Evolutionary conservation across 305 asterid species (phyloP).

Genomic region (Rubia tinctorum): DNA sequence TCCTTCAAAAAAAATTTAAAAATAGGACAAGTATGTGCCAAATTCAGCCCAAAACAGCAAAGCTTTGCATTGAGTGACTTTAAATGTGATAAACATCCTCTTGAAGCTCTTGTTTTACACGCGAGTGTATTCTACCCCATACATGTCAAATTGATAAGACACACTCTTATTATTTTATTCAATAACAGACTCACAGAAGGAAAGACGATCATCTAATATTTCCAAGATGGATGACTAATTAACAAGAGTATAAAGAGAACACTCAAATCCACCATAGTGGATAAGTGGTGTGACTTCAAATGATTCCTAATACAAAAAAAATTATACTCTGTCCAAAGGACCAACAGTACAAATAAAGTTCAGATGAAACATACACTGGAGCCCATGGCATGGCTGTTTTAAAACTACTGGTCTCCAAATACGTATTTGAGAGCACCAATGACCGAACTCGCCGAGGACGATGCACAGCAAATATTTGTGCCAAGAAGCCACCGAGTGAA

Average conservation of each 20-base stretch:
- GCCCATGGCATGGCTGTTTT: slow-evolving; percentile 97
- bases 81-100: neutral
- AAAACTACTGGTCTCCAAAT: slow-evolving; percentile 82
- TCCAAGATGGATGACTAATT: neutral
- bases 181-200: neutral
- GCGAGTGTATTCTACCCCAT: neutral
- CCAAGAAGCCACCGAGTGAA: slow-evolving; percentile 97
- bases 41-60: neutral
- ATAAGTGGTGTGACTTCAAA: neutral
- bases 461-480: slow-evolving; percentile 94
- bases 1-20: neutral
- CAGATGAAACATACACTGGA: slow-evolving; percentile 62
- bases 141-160: neutral
- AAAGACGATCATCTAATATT: neutral
- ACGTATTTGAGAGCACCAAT: slow-evolving; percentile 87
- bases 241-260: neutral
- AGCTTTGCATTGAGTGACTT: neutral
- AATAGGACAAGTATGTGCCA: neutral
- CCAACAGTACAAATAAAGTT: neutral
- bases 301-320: neutral
- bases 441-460: slow-evolving; percentile 95
- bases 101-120: neutral
- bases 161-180: neutral
- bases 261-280: neutral
- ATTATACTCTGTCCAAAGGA: neutral